Conservation (phyloP, 164 flowering plant species). For the Paratinospora sagittata region DNA sequence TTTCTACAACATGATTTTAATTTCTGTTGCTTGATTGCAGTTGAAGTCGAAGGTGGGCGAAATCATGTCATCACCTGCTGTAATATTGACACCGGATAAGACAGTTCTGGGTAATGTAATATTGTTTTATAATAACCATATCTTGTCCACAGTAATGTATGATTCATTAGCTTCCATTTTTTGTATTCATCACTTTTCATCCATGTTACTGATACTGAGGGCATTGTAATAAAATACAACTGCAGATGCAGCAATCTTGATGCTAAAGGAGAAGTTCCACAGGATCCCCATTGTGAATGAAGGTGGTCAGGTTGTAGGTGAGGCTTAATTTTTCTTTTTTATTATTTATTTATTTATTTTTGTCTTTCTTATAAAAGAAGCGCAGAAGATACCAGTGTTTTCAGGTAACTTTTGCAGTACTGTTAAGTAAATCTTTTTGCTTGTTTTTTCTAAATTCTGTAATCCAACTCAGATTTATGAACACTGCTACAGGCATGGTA, state of each 20-base stretch:
- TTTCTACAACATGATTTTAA: background rate
- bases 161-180: background rate
- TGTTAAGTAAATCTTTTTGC: background rate
- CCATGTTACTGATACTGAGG: background rate
- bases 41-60: conserved; percentile 26
- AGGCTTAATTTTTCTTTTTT: conserved; percentile 7
- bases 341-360: no score
- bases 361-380: background rate
- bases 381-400: background rate
- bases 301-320: conserved; percentile 26
- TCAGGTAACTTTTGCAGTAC: background rate
- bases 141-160: background rate
- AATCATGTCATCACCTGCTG: conserved; percentile 27
- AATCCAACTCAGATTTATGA: background rate
- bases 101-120: conserved; percentile 27
- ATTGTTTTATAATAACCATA: background rate
- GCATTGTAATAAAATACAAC: background rate
- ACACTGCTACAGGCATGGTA: conserved; percentile 23
- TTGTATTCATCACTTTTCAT: background rate
- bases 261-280: conserved; percentile 31
- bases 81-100: conserved; percentile 22
- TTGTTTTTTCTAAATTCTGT: background rate
- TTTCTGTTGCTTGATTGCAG: conserved; percentile 13
- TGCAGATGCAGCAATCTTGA: conserved; percentile 31
- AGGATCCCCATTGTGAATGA: conserved; percentile 33